phyloP scores from a whole-genome alignment of 805 yeast species.

The Yamadazyma laniorum region DNA sequence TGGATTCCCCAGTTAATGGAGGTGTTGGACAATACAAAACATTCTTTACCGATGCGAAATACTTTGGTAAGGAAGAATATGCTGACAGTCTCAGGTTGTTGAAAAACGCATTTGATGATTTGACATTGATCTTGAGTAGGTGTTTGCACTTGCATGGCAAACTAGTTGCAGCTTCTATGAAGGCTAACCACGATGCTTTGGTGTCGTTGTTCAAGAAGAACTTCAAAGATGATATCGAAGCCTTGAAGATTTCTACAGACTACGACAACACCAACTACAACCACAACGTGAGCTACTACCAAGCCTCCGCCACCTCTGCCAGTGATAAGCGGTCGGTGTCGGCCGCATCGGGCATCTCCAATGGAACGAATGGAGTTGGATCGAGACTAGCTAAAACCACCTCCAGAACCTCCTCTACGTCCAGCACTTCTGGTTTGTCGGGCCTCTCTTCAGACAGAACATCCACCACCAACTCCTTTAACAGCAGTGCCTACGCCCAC shows the following conservation, averaged over 20 bases:
- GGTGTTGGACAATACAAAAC: conserved; percentile 82
- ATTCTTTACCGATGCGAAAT: conserved; percentile 50
- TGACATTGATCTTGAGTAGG: conserved; percentile 61
- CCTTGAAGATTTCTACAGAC: conserved; percentile 36
- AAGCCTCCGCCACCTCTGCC: conserved; percentile 6
- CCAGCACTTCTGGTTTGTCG: conserved; percentile 27
- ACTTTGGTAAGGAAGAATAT: conserved; percentile 32
- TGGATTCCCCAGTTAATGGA: conserved; percentile 90
- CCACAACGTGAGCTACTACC: conserved; percentile 19
- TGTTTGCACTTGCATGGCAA: conserved; percentile 70
- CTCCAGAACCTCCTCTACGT: conserved; percentile 22
- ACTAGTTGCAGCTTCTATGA: conserved; percentile 55
- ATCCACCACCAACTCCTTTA: conserved; percentile 8
- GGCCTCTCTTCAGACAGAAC: conserved; percentile 23
- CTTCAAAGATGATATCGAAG: conserved; percentile 61
- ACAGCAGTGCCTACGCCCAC: conserved; percentile 1
- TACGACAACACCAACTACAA: conserved; percentile 28
- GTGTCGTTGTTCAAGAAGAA: conserved; percentile 62
- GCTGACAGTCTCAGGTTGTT: conserved; percentile 33
- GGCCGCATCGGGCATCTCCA: conserved; percentile 14
- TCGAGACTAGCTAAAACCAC: conserved; percentile 23
- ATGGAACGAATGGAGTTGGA: conserved; percentile 16
- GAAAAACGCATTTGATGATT: conserved; percentile 60
- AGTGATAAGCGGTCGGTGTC: conserved; percentile 23
- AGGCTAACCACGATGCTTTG: conserved; percentile 65